Base-by-base conservation (phyloP, 257 asterid species). In the Nicotiana obtusifolia region DNA sequence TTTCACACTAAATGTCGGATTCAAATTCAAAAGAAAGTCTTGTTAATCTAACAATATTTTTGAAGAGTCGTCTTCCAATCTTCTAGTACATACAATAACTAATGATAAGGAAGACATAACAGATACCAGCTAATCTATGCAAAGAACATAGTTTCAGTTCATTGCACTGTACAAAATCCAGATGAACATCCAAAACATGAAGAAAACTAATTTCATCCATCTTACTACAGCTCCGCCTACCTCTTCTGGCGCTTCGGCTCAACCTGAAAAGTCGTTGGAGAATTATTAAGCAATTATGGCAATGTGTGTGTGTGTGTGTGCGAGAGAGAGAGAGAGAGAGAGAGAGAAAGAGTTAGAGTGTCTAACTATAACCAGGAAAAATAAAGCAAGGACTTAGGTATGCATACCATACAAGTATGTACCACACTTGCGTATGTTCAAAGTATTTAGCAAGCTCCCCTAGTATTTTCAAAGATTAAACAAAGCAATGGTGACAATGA, bases 231-330 rank as follows among this genome's bases (percentile, higher is more conserved):
- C 61, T 24, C 30, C 15, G 62, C 82, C 77, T 86, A 90, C 85
- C 82, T 88, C 89, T 83, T 90, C 85, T 84, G 91, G 79, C 93
- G 90, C 85, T 90, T 90, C 19, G 84, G 73, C 87, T 31, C 89
- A 57, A 73, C 88, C 93, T 90, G 88, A 49, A 86, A 37, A 26
- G 44, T 73, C 7, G 52, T 22, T 10, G 33, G 4, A 73, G 37
- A 73, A 47, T 73, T 14, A 22, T 47, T 22, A 73, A 47, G 60
- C 78, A 71, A 44, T 44, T 44, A 53, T 10, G 59, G 20, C 59
- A 10, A 10, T 35, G 31, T 2, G 31, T 30, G 33, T 30, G 33
- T 28, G 30, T 28, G 30, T 28, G 30, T 28, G 30, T 28, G 31
- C 2, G 31, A 28, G 28, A 33, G 76, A n/a, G n/a, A n/a, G n/a